Base-by-base conservation (phyloP, 1,284 basidiomycete genomes). In the Puccinia hordei region DNA sequence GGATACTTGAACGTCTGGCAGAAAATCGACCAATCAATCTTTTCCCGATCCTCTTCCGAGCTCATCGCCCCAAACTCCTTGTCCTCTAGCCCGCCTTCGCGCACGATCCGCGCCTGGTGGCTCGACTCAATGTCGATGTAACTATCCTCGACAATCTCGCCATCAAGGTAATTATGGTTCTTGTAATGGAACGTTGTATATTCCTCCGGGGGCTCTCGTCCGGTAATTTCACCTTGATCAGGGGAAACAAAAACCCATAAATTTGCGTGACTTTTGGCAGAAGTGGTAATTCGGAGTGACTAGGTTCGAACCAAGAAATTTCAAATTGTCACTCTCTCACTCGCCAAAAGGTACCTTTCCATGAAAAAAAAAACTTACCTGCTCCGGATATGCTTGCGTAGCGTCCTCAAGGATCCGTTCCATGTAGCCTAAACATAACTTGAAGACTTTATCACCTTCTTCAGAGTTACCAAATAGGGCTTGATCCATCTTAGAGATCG, bases 401-500 rank as follows among this genome's bases (percentile, higher is more conserved):
- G 92, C 89, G 79, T 91, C 89, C 8, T 90, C 87, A 38, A 92
- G 85, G 4, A 95, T 85, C 9, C 86, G 86, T 85, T 98, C 94
- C 82, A 98, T 87, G 22, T 97, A 82, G 2, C 87, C 87, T 3
- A 98, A 87, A 81, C 91, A 92, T 83, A 92, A 90, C 76, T 89
- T 88, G 87, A 98, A 99, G 0, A 93, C 89, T 77, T 90, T 89
- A 44, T 91, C 88, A 2, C 93, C 95, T 74, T 90, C 87, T 27
- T 87, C 87, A 6, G 86, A 84, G 12, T 86, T 87, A 0, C 93
- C 93, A 84, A 92, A 97, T 0, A 98, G 85, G 15, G 90, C 88
- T 72, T 89, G 86, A 83, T 98, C 95, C 91, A 99, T 94, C 85
- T 98, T 94, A 78, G 90, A 88, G 69, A 96, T 87, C 0, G 93